Percentiles rank a stretch among this genome's conserved stretches.
Evolutionary conservation across 768 basidiomycete species (phyloP).

Genomic region (Auricularia heimuer): DNA sequence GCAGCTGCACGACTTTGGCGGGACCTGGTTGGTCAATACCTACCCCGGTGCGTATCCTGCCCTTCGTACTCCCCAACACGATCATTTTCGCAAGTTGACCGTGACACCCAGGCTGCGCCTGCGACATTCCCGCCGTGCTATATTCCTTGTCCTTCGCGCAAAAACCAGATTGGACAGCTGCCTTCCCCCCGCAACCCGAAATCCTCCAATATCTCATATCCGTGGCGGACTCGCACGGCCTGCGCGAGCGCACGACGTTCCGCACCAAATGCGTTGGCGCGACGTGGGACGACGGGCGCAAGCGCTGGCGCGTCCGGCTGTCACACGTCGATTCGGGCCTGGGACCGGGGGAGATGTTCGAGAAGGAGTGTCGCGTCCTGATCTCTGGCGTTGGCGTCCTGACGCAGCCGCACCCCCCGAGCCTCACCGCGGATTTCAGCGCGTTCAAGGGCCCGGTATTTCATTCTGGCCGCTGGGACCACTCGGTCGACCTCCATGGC

Average conservation of each 20-base stretch:
- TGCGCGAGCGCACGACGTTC: neutral
- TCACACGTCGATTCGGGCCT: neutral
- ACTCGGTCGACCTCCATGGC: constrained; percentile 9
- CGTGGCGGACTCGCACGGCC: neutral
- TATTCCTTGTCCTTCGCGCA: neutral
- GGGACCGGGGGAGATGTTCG: neutral
- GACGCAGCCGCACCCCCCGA: neutral
- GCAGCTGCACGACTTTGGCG: neutral
- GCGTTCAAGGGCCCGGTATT: constrained; percentile 13
- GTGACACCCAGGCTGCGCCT: neutral
- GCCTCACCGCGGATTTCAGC: constrained; percentile 5
- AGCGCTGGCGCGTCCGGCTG: neutral
- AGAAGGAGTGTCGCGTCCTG: neutral
- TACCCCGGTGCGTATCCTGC: neutral
- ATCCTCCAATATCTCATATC: neutral
- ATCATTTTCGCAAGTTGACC: too few species aligned
- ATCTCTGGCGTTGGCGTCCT: neutral
- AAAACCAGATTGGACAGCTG: neutral
- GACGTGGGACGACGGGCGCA: neutral
- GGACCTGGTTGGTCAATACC: neutral
- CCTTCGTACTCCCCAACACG: too few species aligned
- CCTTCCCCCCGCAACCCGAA: neutral
- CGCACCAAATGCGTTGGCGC: neutral
- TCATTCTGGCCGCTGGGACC: constrained; percentile 14
- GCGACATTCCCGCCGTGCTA: neutral